Conservation (phyloP, 192 early-diverging fungal species). For the Backusella mclennaniae region DNA sequence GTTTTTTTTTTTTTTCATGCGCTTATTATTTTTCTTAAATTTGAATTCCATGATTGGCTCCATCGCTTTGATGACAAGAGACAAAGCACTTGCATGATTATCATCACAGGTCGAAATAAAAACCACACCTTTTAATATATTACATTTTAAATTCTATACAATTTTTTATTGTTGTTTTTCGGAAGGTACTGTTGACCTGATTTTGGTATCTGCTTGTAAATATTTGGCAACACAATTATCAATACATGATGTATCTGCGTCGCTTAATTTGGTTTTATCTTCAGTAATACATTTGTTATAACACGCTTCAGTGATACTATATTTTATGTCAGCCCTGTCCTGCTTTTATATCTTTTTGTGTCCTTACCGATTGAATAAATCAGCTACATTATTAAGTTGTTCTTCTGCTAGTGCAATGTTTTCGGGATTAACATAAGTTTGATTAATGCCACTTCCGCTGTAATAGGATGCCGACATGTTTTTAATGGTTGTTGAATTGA, state of each 20-base stretch:
- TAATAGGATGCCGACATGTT: slow-evolving; percentile 25
- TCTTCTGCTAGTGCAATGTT: slow-evolving; percentile 69
- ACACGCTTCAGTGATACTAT: slow-evolving; percentile 71
- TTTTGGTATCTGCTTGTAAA: slow-evolving; percentile 76
- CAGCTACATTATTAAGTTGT: slow-evolving; percentile 77
- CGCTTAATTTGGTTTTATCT: slow-evolving; percentile 70
- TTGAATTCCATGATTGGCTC: no score
- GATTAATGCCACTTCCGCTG: slow-evolving; percentile 18
- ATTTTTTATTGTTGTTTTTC: neutral
- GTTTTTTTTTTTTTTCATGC: no score
- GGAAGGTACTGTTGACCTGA: slow-evolving; percentile 63
- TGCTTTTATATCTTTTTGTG: neutral
- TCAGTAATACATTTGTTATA: slow-evolving; percentile 76
- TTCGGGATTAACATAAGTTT: slow-evolving; percentile 49
- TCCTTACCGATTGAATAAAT: slow-evolving; percentile 67
- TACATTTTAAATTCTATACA: neutral
- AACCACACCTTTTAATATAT: no score
- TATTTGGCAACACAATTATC: slow-evolving; percentile 87
- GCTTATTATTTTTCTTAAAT: no score
- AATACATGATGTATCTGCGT: slow-evolving; percentile 82
- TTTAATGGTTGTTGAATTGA: neutral
- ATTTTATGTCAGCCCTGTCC: neutral
- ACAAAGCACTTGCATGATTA: no score
- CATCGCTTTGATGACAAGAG: no score
- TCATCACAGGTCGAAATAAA: no score